Conservation (phyloP, 495 filamentous ascomycete genomes). For the Aspergillus campestris region DNA sequence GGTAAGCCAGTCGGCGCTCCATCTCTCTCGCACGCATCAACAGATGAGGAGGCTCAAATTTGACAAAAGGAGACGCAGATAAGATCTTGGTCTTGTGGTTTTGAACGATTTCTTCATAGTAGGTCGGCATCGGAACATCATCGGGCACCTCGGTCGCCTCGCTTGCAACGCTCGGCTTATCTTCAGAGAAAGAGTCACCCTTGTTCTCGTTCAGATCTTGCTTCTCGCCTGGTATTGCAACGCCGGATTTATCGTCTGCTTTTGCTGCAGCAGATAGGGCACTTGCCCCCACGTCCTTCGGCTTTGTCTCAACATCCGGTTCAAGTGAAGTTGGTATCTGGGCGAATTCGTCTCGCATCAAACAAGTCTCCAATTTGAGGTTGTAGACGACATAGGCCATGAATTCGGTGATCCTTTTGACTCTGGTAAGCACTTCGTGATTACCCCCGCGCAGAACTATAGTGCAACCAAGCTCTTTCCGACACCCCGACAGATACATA, state of each 20-base stretch:
- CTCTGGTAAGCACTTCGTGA: constrained; percentile 55
- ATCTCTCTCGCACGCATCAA: constrained; percentile 87
- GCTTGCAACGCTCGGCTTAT: constrained; percentile 9
- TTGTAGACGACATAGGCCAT: constrained; percentile 99
- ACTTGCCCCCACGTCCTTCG: constrained; percentile 2
- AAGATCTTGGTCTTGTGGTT: constrained; percentile 86
- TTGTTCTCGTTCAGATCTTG: constrained; percentile 11
- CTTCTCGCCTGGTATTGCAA: constrained; percentile 5
- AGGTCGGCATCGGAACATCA: constrained; percentile 81
- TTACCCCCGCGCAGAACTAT: constrained; percentile 85
- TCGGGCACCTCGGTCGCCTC: constrained; percentile 62
- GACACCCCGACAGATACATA: constrained; percentile 87
- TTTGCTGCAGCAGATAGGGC: neutral
- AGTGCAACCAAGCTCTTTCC: constrained; percentile 90
- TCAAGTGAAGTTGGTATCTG: constrained; percentile 63
- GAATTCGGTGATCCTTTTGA: constrained; percentile 95
- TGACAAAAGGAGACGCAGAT: constrained; percentile 95
- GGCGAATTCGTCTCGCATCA: constrained; percentile 94
- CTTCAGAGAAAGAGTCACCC: constrained; percentile 8
- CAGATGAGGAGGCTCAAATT: constrained; percentile 87
- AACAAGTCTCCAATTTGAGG: constrained; percentile 85
- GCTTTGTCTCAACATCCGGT: constrained; percentile 15
- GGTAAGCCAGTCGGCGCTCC: constrained; percentile 69
- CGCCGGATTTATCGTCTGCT: neutral
- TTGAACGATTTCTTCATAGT: constrained; percentile 88